Evolutionary conservation across 805 yeast species (phyloP), one percentile per base, ranked within the genome.

Genomic region (Lipomyces anomalus): DNA sequence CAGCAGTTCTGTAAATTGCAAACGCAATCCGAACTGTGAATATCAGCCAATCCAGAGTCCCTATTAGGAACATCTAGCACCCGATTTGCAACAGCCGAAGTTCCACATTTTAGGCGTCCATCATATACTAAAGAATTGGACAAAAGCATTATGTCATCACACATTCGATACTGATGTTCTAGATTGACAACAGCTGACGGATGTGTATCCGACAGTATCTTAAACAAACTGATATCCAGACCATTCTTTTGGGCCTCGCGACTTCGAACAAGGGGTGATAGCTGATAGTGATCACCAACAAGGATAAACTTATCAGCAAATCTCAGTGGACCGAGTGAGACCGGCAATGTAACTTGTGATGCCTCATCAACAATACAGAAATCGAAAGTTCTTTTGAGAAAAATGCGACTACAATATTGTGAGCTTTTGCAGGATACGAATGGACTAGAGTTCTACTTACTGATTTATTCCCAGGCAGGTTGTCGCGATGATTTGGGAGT

Each of bases 341-440:
- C 73, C 0, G 99, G 98, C 72, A 90, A 72, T 0, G 97, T 82
- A 0, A 90, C 84, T 60, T 92, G 98, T 1, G 97, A 88, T 0
- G 97, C 97, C 63, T 92, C 99, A 63, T 92, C 99, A 36, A 92
- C 75, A 35, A 92, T 88, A 60, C 97, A 94, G 60, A 84, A 90
- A 59, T 92, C 98, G 64, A 92, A 92, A 13, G 67, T 71, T 28
- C 77, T 64, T 57, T 69, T 57, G 74, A 66, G 43, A 57, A 88
- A 81, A 2, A 79, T 63, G 60, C 79, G 70, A 23, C 45, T 42
- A 13, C 20, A 4, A 21, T 13, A 5, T 29, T 13, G 13, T 23
- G 1, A 5, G 11, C 13, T 9, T 5, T 13, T 16, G 21, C 5
- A 2, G 5, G 3, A 37, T 4, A 37, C 5, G 7, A 11, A 3